phyloP scores from a whole-genome alignment of 495 filamentous ascomycete species.

The Immersiella caudata region DNA sequence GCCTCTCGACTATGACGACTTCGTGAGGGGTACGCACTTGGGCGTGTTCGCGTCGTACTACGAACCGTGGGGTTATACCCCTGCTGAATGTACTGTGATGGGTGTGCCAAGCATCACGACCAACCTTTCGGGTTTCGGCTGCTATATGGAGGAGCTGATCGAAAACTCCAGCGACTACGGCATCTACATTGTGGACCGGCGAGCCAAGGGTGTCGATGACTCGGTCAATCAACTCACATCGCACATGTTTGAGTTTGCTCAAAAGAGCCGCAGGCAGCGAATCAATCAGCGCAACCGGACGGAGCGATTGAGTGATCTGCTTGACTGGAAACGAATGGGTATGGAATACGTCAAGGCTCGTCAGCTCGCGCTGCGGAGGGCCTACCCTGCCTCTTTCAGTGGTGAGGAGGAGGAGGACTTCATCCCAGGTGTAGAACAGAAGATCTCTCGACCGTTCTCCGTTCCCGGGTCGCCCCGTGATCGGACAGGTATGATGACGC shows the following conservation, averaged over 20 bases:
- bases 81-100: constrained; percentile 98
- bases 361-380: constrained; percentile 87
- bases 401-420: constrained; percentile 76
- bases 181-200: constrained; percentile 97
- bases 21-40: constrained; percentile 93
- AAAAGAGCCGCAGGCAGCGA: constrained; percentile 89
- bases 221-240: constrained; percentile 91
- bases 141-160: constrained; percentile 99
- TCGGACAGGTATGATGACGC: constrained; percentile 96
- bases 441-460: constrained; percentile 90
- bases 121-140: constrained; percentile 95
- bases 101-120: constrained; percentile 98
- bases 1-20: constrained; percentile 96
- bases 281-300: constrained; percentile 99
- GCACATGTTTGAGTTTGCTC: constrained; percentile 94
- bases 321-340: constrained; percentile 99
- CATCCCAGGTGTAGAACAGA: constrained; percentile 86
- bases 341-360: constrained; percentile 98
- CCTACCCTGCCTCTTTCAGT: constrained; percentile 84
- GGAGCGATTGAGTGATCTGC: constrained; percentile 87
- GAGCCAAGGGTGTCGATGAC: constrained; percentile 94
- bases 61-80: constrained; percentile 98
- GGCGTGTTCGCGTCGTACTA: constrained; percentile 98
- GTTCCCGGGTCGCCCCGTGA: constrained; percentile 91
- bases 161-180: constrained; percentile 98